These are phyloP conservation scores for Dictyostelium capitatum DNA, from an alignment of 78 protist genomes.

Conservation along the genomic window DNA sequence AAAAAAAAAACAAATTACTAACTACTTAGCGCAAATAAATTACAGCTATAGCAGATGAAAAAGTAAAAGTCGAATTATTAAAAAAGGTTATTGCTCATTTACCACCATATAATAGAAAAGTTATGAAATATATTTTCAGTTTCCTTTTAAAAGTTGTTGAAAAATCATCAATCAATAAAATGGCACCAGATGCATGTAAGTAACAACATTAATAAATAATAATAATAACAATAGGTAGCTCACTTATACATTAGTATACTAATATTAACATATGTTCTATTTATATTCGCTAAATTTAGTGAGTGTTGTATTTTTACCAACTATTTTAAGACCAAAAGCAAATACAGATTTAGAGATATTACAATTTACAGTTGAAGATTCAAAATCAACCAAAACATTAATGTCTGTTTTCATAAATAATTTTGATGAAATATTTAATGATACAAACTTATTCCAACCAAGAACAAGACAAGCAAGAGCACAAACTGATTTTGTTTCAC, in stretches of 20 bases:
- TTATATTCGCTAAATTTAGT: not conserved
- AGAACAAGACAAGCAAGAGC: slow-evolving; percentile 65
- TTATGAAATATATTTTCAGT: slow-evolving; percentile 39
- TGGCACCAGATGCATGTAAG: slow-evolving; percentile 74
- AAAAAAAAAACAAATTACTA: not conserved
- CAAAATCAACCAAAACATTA: slow-evolving; percentile 62
- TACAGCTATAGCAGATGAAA: slow-evolving; percentile 54
- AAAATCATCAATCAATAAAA: slow-evolving; percentile 34
- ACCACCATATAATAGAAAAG: slow-evolving; percentile 21
- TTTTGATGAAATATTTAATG: slow-evolving; percentile 68
- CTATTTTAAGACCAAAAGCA: slow-evolving; percentile 68
- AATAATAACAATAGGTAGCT: not conserved
- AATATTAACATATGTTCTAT: not conserved
- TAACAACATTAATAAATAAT: not conserved
- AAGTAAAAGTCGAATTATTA: slow-evolving; percentile 57
- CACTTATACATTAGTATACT: not conserved
- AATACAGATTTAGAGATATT: slow-evolving; percentile 52
- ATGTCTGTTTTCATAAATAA: slow-evolving; percentile 47
- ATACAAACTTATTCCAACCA: slow-evolving; percentile 32
- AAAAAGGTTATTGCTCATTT: slow-evolving; percentile 58
- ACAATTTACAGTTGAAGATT: slow-evolving; percentile 75
- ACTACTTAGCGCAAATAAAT: not conserved
- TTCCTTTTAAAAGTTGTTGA: slow-evolving; percentile 63
- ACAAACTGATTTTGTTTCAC: slow-evolving; percentile 58
- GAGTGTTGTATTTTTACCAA: slow-evolving; percentile 76